Percentiles rank a stretch among this genome's conserved stretches.
Evolutionary conservation across 2,329 filamentous ascomycete species (phyloP).

Genomic region (Monilinia vaccinii-corymbosi): DNA sequence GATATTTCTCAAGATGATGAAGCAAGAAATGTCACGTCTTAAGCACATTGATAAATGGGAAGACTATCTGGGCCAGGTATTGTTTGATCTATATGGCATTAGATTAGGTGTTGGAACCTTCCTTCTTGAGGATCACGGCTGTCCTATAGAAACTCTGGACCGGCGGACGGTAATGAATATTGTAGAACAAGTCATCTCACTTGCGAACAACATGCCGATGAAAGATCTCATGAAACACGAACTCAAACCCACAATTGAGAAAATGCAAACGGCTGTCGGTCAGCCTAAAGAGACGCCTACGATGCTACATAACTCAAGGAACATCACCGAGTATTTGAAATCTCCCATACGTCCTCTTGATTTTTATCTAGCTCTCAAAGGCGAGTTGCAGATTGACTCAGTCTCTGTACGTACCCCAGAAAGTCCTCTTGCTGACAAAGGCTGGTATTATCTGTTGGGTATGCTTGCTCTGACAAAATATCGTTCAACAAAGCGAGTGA

Average conservation of each 20-base stretch:
- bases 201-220: conserved; percentile 76
- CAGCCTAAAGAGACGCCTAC: conserved; percentile 68
- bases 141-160: conserved; percentile 68
- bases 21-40: conserved; percentile 71
- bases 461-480: conserved; percentile 86
- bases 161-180: conserved; percentile 71
- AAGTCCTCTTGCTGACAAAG: conserved; percentile 64
- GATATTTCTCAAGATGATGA: conserved; percentile 81
- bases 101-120: conserved; percentile 62
- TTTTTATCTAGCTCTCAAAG: conserved; percentile 72
- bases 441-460: conserved; percentile 88
- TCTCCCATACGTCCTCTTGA: conserved; percentile 74
- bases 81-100: conserved; percentile 74
- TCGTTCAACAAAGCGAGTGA: conserved; percentile 30
- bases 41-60: conserved; percentile 74
- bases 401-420: conserved; percentile 60
- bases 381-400: conserved; percentile 65
- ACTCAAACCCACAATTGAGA: conserved; percentile 81
- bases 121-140: conserved; percentile 70
- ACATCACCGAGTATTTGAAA: conserved; percentile 73
- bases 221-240: conserved; percentile 90
- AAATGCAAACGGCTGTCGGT: conserved; percentile 81
- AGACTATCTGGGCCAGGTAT: conserved; percentile 74
- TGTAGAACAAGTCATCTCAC: conserved; percentile 71
- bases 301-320: conserved; percentile 78